Percentiles rank a stretch among this genome's conserved stretches.
Conservation (phyloP, 2,329 filamentous ascomycete genomes). For the Diaporthe sp. region DNA sequence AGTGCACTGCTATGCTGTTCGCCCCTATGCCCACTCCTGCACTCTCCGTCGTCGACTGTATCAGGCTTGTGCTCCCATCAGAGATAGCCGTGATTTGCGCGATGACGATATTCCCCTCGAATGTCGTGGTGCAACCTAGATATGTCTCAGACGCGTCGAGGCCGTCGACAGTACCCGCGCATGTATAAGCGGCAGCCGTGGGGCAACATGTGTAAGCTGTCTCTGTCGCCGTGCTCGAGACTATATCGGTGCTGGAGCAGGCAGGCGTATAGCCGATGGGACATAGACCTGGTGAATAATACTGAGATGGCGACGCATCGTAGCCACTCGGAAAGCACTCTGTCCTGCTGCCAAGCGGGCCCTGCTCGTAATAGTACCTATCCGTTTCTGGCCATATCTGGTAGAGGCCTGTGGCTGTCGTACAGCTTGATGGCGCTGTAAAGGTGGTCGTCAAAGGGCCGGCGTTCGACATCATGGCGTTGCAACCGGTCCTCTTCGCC, state of each 20-base stretch:
- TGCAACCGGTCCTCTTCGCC: slow-evolving; percentile 32
- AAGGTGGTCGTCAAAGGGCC: slow-evolving; percentile 50
- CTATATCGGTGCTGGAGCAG: slow-evolving; percentile 44
- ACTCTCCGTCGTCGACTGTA: slow-evolving; percentile 18
- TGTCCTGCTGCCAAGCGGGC: slow-evolving; percentile 45
- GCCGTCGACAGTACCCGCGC: slow-evolving; percentile 29
- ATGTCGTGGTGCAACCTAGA: slow-evolving; percentile 47
- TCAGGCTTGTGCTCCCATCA: slow-evolving; percentile 39
- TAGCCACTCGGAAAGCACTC: slow-evolving; percentile 48
- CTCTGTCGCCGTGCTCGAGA: slow-evolving; percentile 44
- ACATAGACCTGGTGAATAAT: slow-evolving; percentile 49
- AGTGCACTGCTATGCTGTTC: slow-evolving; percentile 35
- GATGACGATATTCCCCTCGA: slow-evolving; percentile 39
- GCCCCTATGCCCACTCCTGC: slow-evolving; percentile 33
- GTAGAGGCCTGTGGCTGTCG: slow-evolving; percentile 46
- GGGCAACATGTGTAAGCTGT: slow-evolving; percentile 49
- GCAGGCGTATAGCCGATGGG: slow-evolving; percentile 48
- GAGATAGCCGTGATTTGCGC: slow-evolving; percentile 44
- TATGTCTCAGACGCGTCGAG: slow-evolving; percentile 10
- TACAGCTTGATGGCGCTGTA: slow-evolving; percentile 46
- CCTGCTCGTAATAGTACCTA: slow-evolving; percentile 46
- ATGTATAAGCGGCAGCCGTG: slow-evolving; percentile 45
- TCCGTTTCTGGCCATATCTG: slow-evolving; percentile 43
- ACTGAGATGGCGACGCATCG: slow-evolving; percentile 45
- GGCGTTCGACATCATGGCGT: slow-evolving; percentile 40